Conservation (phyloP, 129 eudicot species). For the Pulicaria dysenterica region DNA sequence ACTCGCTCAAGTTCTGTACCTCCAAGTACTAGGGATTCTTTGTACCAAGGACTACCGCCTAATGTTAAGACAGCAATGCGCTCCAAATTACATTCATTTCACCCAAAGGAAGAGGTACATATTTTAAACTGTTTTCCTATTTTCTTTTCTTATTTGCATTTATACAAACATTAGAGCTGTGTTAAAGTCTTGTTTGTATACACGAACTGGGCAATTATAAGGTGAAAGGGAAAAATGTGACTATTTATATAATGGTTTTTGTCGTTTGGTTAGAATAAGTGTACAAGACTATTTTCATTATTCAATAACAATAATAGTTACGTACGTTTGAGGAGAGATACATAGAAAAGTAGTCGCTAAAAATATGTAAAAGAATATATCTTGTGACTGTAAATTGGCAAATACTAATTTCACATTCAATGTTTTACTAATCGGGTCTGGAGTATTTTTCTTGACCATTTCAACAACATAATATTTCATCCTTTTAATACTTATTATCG, state of each 20-base stretch:
- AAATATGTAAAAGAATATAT: not conserved
- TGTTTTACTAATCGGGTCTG: not conserved
- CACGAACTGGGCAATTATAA: not conserved
- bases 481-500: not conserved
- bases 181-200: not conserved
- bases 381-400: slow-evolving; percentile 1
- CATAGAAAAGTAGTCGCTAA: too few species aligned
- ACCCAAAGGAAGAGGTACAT: slow-evolving; percentile 74
- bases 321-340: too few species aligned
- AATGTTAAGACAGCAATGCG: slow-evolving; percentile 74
- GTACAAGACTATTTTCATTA: not conserved
- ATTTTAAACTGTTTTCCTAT: not conserved
- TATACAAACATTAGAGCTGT: too few species aligned
- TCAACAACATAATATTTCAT: not conserved
- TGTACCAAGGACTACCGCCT: slow-evolving; percentile 99
- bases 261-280: not conserved
- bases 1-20: slow-evolving; percentile 89
- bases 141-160: too few species aligned
- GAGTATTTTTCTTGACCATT: not conserved
- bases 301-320: not conserved
- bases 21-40: slow-evolving; percentile 84
- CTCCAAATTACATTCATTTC: slow-evolving; percentile 71
- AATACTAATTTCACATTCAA: slow-evolving; percentile 9
- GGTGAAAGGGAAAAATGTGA: not conserved
- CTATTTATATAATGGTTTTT: not conserved